Evolutionary conservation across 2,329 filamentous ascomycete genomes (phyloP).

Genomic region (Beauveria sp.): DNA sequence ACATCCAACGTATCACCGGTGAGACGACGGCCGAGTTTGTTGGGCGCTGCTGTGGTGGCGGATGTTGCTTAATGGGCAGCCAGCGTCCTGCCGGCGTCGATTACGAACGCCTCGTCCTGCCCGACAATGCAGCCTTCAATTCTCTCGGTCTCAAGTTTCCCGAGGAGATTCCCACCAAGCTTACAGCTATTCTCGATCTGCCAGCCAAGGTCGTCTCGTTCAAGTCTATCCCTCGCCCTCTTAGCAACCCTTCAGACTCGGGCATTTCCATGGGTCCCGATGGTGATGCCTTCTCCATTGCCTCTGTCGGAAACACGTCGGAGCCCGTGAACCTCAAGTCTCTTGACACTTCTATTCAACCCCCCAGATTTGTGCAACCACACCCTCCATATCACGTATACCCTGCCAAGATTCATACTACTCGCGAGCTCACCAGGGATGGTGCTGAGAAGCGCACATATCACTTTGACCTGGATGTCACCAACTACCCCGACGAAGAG

Average conservation of each 20-base stretch:
- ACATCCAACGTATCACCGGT: conserved; percentile 57
- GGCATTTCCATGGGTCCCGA: conserved; percentile 36
- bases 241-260: conserved; percentile 31
- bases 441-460: conserved; percentile 96
- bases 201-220: conserved; percentile 71
- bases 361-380: conserved; percentile 84
- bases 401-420: conserved; percentile 76
- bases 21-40: conserved; percentile 56
- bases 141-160: conserved; percentile 67
- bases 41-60: conserved; percentile 56
- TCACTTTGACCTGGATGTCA: conserved; percentile 95
- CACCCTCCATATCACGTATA: conserved; percentile 91
- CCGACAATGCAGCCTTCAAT: conserved; percentile 78
- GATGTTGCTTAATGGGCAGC: conserved; percentile 49
- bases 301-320: conserved; percentile 23
- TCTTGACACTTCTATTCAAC: conserved; percentile 57
- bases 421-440: conserved; percentile 76
- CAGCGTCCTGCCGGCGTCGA: conserved; percentile 38
- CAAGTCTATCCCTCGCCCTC: conserved; percentile 41
- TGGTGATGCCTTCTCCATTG: conserved; percentile 19
- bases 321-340: conserved; percentile 24
- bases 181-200: conserved; percentile 64
- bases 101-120: conserved; percentile 48
- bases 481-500: conserved; percentile 82
- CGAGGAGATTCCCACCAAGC: conserved; percentile 61